Percentiles rank a stretch among this genome's conserved stretches.
Conservation (phyloP, 495 filamentous ascomycete species). For the Penicillium desertorum region DNA sequence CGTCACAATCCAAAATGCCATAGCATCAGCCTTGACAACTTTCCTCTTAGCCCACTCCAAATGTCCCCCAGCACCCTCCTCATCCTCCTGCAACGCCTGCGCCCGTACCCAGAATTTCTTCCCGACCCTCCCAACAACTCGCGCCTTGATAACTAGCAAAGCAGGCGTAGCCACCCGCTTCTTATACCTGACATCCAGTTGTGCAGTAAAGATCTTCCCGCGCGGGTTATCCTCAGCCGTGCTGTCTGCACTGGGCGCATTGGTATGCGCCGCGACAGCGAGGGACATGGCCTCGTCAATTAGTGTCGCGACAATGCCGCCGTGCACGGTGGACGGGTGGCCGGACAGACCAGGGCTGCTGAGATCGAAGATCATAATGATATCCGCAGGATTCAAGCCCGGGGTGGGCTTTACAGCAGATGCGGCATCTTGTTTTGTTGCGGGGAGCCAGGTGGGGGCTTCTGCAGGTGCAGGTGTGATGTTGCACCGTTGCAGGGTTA, state of each 20-base stretch:
- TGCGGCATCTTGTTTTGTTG: constrained; percentile 33
- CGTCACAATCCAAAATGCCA: constrained; percentile 45
- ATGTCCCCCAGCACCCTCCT: constrained; percentile 29
- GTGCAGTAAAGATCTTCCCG: constrained; percentile 38
- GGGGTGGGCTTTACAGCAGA: constrained; percentile 22
- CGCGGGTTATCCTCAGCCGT: constrained; percentile 25
- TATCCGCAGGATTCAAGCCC: constrained; percentile 34
- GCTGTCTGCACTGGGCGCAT: constrained; percentile 4
- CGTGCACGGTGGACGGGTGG: constrained; percentile 42
- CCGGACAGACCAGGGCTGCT: constrained; percentile 39
- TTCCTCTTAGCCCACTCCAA: constrained; percentile 35
- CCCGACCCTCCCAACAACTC: constrained; percentile 35
- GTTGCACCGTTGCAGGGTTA: constrained; percentile 37
- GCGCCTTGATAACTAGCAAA: constrained; percentile 33
- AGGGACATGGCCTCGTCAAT: constrained; percentile 62
- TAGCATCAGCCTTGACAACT: constrained; percentile 40
- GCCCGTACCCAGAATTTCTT: constrained; percentile 45
- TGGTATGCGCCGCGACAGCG: constrained; percentile 35
- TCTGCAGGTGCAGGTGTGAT: constrained; percentile 24
- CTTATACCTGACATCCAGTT: constrained; percentile 45
- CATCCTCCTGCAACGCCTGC: constrained; percentile 41
- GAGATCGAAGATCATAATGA: constrained; percentile 40
- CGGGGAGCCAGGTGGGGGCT: constrained; percentile 35
- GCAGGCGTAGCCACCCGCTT: constrained; percentile 35
- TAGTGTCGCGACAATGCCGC: constrained; percentile 62